Percentiles rank a stretch among this genome's conserved stretches.
These are phyloP conservation scores for Neurospora sp. DNA, from an alignment of 495 filamentous ascomycete genomes.

Conservation along the genomic window DNA sequence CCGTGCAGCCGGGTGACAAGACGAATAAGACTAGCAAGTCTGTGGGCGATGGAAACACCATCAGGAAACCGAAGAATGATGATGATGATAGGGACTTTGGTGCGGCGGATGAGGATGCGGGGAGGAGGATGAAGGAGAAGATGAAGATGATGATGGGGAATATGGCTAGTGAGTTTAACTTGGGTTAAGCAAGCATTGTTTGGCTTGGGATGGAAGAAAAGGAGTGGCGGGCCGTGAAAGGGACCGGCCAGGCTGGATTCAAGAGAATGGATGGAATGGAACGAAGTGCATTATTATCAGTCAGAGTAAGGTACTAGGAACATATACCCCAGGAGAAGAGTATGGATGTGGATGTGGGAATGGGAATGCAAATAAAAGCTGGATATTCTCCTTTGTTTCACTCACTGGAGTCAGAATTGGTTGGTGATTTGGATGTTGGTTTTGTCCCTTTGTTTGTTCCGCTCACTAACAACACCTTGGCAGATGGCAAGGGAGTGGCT, in stretches of 20 bases:
- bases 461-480: neutral
- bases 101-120: constrained; percentile 51
- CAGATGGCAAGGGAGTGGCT: neutral
- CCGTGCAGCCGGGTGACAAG: constrained; percentile 13
- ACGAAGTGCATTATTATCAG: neutral
- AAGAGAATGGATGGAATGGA: neutral
- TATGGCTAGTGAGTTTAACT: constrained; percentile 75
- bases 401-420: neutral
- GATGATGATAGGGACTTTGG: constrained; percentile 26
- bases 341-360: neutral
- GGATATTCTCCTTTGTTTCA: neutral
- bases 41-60: neutral
- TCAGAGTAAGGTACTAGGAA: neutral
- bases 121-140: constrained; percentile 68
- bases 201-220: too few relatives aligned
- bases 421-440: neutral
- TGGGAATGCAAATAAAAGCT: neutral
- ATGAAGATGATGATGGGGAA: constrained; percentile 62
- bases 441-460: neutral
- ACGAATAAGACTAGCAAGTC: neutral
- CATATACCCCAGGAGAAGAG: neutral
- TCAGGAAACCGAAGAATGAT: constrained; percentile 14
- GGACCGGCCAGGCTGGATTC: too few relatives aligned
- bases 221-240: too few relatives aligned
- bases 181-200: too few relatives aligned